Evolutionary conservation across 805 yeast species (phyloP), one percentile per base, ranked within the genome.

Genomic region (Millerozyma acaciae): DNA sequence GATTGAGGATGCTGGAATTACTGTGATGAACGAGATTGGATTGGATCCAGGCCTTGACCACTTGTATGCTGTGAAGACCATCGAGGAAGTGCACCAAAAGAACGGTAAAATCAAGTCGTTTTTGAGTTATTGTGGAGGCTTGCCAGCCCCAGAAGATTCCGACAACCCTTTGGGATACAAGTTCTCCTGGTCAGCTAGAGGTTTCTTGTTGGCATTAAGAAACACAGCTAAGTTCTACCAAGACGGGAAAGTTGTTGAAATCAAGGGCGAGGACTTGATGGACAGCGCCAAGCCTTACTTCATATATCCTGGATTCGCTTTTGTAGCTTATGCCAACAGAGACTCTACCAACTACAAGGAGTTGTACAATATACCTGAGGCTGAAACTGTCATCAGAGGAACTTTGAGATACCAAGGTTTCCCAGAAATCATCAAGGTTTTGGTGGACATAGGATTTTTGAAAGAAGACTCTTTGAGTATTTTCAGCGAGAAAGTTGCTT

Each of bases 41-140:
- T 76, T 93, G 61, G 98, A 93, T 62, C 98, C 98, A 44, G 98
- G 98, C 76, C 75, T 93, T 50, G 98, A 93, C 66, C 98, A 93
- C 68, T 77, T 93, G 65, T 93, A 93, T 61, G 98, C 98, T 32
- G 95, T 93, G 61, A 93, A 93, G 77, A 87, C 97, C 50, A 86
- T 93, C 58, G 95, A 86, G 57, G 98, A 93, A 69, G 97, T 93
- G 39, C 98, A 93, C 72, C 68, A 70, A 47, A 76, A 74, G 17
- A 86, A 86, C 45, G 98, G 98, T 60, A 85, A 93, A 71, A 85
- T 93, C 68, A 85, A 76, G 58, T 84, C 95, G 5, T 93, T 93
- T 78, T 69, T 88, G 51, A 86, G 96, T 6, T 93, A 86, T 82
- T 93, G 98, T 70, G 98, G 98, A 68, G 98, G 98, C 53, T 76